phyloP scores from a whole-genome alignment of 139 green algal species.

The Pleodorina starrii region DNA sequence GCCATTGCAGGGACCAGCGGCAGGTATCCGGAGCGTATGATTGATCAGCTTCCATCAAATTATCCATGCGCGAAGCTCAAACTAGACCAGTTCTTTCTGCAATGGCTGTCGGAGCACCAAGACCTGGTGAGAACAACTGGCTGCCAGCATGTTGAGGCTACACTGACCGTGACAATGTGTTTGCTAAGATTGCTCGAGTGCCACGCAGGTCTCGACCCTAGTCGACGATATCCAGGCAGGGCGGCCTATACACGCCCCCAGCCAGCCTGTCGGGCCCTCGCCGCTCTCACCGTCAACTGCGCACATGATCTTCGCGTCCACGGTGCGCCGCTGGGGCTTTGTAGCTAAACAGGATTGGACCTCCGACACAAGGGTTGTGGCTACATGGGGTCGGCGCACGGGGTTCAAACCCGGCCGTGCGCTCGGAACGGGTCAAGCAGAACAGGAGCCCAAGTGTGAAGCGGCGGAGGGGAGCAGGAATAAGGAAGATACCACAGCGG shows the following conservation, averaged over 20 bases:
- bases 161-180: no score
- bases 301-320: slow-evolving; percentile 72
- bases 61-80: slow-evolving; percentile 92
- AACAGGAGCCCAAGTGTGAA: no score
- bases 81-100: slow-evolving; percentile 96
- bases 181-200: no score
- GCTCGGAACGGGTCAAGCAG: no score
- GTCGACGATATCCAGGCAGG: slow-evolving; percentile 91
- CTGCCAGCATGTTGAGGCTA: slow-evolving; percentile 33
- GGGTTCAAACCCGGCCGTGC: no score
- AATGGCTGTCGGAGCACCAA: slow-evolving; percentile 96
- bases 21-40: slow-evolving; percentile 39
- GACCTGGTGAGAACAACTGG: slow-evolving; percentile 79
- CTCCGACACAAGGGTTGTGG: no score
- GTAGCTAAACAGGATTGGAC: no score
- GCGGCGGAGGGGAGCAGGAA: no score
- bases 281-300: slow-evolving; percentile 71
- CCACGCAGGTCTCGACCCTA: slow-evolving; percentile 81
- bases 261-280: slow-evolving; percentile 47
- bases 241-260: slow-evolving; percentile 66
- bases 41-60: slow-evolving; percentile 49
- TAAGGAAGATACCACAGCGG: no score
- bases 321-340: slow-evolving; percentile 55
- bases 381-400: no score
- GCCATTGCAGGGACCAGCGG: slow-evolving; percentile 37